phyloP scores from a whole-genome alignment of 2,329 filamentous ascomycete genomes.

The Elsinoe batatas region DNA sequence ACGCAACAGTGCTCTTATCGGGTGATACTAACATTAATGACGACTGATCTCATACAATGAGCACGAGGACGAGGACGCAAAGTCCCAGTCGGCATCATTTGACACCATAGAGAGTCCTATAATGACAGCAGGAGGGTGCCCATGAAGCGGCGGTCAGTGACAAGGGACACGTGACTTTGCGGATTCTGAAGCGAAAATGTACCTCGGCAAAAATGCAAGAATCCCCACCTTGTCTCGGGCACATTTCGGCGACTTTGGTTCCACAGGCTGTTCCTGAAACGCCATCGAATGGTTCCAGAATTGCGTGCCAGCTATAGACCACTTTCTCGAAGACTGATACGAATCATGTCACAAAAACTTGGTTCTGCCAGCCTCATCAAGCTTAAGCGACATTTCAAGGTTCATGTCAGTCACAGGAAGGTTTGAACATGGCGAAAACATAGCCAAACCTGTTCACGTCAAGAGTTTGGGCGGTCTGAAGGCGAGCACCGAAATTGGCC shows the following conservation, averaged over 20 bases:
- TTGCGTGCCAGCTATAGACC: slow-evolving; percentile 3
- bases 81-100: no score
- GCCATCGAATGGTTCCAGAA: slow-evolving; percentile 10
- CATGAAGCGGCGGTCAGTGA: no score
- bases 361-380: neutral
- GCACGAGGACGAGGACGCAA: no score
- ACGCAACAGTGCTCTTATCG: no score
- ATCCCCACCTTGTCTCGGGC: neutral
- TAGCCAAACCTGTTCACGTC: neutral
- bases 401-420: neutral
- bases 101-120: no score
- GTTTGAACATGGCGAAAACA: neutral
- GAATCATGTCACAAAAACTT: slow-evolving; percentile 5
- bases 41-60: no score
- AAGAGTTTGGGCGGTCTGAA: neutral
- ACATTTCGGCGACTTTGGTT: slow-evolving; percentile 5
- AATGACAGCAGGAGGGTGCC: no score
- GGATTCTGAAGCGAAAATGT: neutral
- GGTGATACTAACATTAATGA: no score
- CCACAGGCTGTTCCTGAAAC: slow-evolving; percentile 4
- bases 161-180: no score
- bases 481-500: slow-evolving; percentile 1
- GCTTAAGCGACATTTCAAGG: slow-evolving; percentile 10
- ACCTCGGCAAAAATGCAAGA: neutral
- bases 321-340: neutral